These are phyloP conservation scores for Meyerozyma carpophila DNA, from an alignment of 1,139 yeast genomes.

Conservation along the genomic window DNA sequence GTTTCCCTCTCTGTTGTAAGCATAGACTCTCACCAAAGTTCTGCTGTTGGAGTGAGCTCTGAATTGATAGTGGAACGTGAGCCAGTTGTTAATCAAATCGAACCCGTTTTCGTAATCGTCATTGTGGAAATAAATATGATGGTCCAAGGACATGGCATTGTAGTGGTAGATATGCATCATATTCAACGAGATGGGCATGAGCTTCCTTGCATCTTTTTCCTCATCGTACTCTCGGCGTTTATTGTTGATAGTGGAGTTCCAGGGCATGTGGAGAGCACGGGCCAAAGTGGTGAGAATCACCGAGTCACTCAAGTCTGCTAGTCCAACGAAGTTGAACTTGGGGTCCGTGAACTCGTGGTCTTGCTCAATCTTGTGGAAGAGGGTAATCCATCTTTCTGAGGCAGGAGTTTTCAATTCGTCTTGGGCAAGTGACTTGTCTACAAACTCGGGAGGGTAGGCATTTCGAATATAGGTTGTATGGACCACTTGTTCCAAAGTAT, in stretches of 20 bases:
- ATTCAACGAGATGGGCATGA: slow-evolving; percentile 32
- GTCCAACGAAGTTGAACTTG: slow-evolving; percentile 30
- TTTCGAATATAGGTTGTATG: slow-evolving; percentile 39
- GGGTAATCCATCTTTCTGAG: slow-evolving; percentile 38
- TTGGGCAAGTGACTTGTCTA: slow-evolving; percentile 27
- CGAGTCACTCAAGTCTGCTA: slow-evolving; percentile 38
- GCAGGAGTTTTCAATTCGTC: slow-evolving; percentile 28
- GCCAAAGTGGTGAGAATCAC: slow-evolving; percentile 41
- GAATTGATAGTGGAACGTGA: slow-evolving; percentile 34
- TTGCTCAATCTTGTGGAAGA: slow-evolving; percentile 19
- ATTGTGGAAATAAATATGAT: slow-evolving; percentile 39
- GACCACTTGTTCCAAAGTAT: slow-evolving; percentile 21
- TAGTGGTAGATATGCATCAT: slow-evolving; percentile 39
- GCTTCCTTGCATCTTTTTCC: slow-evolving; percentile 25
- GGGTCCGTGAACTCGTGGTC: slow-evolving; percentile 25
- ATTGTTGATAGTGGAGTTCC: slow-evolving; percentile 37
- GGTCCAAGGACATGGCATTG: slow-evolving; percentile 46
- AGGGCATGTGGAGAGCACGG: slow-evolving; percentile 36
- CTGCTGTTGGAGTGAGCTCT: slow-evolving; percentile 31
- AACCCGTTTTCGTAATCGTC: slow-evolving; percentile 22
- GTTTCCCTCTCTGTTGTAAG: slow-evolving; percentile 28
- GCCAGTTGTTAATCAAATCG: slow-evolving; percentile 37
- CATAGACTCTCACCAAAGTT: slow-evolving; percentile 33
- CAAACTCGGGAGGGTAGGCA: slow-evolving; percentile 35
- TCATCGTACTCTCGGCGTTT: slow-evolving; percentile 29